Evolutionary conservation across 2,329 filamentous ascomycete genomes (phyloP).

Genomic region (Trichoderma asperellum): DNA sequence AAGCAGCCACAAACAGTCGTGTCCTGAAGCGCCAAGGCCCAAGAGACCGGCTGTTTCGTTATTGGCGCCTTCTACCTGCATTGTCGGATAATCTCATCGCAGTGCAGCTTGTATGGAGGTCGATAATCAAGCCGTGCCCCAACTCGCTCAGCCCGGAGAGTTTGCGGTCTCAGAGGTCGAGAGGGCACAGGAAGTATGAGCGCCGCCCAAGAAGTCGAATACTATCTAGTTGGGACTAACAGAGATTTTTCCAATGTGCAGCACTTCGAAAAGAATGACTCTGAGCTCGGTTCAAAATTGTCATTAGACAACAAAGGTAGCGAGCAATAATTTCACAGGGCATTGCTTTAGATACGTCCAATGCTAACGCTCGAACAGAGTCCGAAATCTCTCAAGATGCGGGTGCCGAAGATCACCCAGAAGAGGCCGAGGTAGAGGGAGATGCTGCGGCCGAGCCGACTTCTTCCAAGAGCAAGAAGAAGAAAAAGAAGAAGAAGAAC

Average conservation of each 20-base stretch:
- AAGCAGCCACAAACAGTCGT: conserved; percentile 27
- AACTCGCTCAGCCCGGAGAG: neutral
- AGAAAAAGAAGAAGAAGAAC: conserved; percentile 34
- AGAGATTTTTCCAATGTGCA: conserved; percentile 50
- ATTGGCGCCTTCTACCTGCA: conserved; percentile 36
- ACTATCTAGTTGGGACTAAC: conserved; percentile 47
- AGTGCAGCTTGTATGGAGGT: conserved; percentile 39
- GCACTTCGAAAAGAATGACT: conserved; percentile 46
- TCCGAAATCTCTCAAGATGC: conserved; percentile 18
- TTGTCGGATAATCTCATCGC: conserved; percentile 42
- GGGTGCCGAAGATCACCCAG: conserved; percentile 25
- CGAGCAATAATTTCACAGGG: neutral
- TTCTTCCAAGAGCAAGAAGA: conserved; percentile 31
- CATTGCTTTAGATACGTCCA: neutral
- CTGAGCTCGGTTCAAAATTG: conserved; percentile 21
- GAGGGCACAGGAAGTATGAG: conserved; percentile 49
- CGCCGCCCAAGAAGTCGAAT: conserved; percentile 43
- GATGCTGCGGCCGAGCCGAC: conserved; percentile 21
- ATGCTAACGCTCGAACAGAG: conserved; percentile 12
- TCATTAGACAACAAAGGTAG: conserved; percentile 28
- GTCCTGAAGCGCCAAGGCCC: conserved; percentile 31
- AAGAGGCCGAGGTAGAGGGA: conserved; percentile 23
- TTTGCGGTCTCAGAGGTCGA: conserved; percentile 33
- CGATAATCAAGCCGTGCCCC: conserved; percentile 42
- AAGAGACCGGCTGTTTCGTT: conserved; percentile 30